phyloP scores from a whole-genome alignment of 2,329 filamentous ascomycete species.

The Anthostomella pinea region DNA sequence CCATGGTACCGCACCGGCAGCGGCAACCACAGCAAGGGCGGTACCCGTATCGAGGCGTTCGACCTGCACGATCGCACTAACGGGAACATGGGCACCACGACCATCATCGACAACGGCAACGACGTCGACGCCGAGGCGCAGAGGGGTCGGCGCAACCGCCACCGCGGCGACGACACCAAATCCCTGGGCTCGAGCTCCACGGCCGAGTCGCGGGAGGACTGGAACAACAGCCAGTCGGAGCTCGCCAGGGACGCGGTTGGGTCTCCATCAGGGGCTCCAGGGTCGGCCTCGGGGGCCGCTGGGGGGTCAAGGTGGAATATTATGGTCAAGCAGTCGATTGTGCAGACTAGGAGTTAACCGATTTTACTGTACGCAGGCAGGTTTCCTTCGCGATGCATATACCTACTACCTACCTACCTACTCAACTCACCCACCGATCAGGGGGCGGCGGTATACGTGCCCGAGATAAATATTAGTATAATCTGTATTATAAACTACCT shows the following conservation, averaged over 20 bases:
- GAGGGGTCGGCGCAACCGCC: background rate
- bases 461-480: no score
- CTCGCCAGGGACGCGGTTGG: constrained; percentile 1
- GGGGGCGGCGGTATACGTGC: no score
- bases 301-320: constrained; percentile 9
- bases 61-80: constrained; percentile 10
- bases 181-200: constrained; percentile 8
- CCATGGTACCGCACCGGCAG: constrained; percentile 10
- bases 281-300: background rate
- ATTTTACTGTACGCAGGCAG: no score
- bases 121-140: constrained; percentile 10
- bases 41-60: constrained; percentile 5
- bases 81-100: constrained; percentile 13
- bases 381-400: no score
- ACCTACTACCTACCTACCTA: no score
- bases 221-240: constrained; percentile 13
- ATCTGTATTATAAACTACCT: no score
- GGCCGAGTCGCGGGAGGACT: constrained; percentile 5
- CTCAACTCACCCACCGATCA: no score
- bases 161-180: constrained; percentile 4
- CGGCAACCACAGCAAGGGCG: constrained; percentile 2
- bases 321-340: constrained; percentile 14
- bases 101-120: constrained; percentile 12
- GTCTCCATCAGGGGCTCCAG: no score
- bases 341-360: no score